A percentile compares a stretch with the other conserved stretches of the same genome.
These are phyloP conservation scores for Polygonum maritimum DNA, from an alignment of 148 eudicot species.

Conservation along the genomic window DNA sequence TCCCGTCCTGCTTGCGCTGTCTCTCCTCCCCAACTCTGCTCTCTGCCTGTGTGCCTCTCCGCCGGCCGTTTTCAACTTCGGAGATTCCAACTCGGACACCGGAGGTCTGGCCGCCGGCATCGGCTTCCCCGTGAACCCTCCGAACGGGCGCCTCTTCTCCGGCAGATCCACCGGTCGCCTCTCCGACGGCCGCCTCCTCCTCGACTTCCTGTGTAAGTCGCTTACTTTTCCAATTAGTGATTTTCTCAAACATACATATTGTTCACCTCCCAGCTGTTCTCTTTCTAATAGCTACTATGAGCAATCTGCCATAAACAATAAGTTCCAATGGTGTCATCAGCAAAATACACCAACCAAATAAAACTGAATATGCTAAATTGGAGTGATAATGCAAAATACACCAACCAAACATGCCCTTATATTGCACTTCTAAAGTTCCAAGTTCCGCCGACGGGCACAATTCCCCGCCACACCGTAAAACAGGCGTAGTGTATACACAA, in stretches of 20 bases:
- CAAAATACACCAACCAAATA: neutral
- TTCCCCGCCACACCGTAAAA: neutral
- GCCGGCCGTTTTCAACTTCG: slow-evolving; percentile 56
- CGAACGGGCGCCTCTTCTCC: slow-evolving; percentile 50
- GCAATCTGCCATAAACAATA: no score
- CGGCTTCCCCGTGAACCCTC: slow-evolving; percentile 36
- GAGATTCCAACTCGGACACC: slow-evolving; percentile 72
- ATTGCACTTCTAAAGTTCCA: neutral
- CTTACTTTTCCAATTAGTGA: neutral
- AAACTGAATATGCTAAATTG: neutral
- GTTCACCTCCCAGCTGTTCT: neutral
- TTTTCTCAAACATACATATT: neutral
- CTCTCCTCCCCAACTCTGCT: neutral
- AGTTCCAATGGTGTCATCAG: no score
- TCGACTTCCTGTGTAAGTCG: slow-evolving; percentile 63
- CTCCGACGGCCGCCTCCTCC: slow-evolving; percentile 53
- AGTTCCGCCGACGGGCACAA: neutral
- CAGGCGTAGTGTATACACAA: neutral
- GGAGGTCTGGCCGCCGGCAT: slow-evolving; percentile 56
- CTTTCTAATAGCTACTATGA: neutral
- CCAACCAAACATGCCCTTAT: neutral
- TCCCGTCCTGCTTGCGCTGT: neutral
- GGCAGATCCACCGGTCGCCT: slow-evolving; percentile 46
- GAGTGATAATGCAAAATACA: neutral
- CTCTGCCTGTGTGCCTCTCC: neutral